Base-by-base conservation (phyloP, 2,329 filamentous ascomycete species). In the Chaetothyriales sp. region DNA sequence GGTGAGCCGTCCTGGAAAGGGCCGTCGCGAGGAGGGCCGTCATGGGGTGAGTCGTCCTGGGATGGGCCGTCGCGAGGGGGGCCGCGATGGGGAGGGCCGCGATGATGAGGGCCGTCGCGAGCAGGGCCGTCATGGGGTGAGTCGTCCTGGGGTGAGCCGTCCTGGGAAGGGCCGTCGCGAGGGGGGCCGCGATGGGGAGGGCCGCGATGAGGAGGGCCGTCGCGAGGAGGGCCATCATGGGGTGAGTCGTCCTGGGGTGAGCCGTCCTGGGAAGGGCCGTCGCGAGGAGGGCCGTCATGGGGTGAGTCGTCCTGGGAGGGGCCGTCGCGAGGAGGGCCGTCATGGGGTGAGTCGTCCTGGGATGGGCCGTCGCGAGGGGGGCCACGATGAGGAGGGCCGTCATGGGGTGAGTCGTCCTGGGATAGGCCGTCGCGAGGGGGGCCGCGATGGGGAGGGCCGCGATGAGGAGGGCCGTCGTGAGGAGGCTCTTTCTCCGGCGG, bases 381-480 rank as follows among this genome's bases (percentile, higher is more conserved):
- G n/a, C n/a, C n/a, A n/a, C 55, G 53, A 29, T 55, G 56, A 25
- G 53, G 56, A 22, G 51, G 52, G 2, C 48, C n/a, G n/a, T n/a
- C n/a, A n/a, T n/a, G n/a, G n/a, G n/a, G n/a, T n/a, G n/a, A 50
- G 8, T 51, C 50, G n/a, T n/a, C n/a, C n/a, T n/a, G n/a, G 6
- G 52, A 61, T 65, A 64, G 50, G 7, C 52, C 50, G 18, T 56
- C 52, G 33, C 54, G 56, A 25, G 53, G 56, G 15, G 51, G 52
- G 3, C 48, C 50, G 22, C 37, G 37, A 28, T 50, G 50, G 20
- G 5, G 77, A 72, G 55, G 70, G 69, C 47, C 64, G 64, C n/a
- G 43, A 33, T 49, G 43, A 43, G 5, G 77, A 72, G 55, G 70
- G 69, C 47, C 64, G 65, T 56, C 71, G 65, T 52, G 68, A 58